Base-by-base conservation (phyloP, 495 filamentous ascomycete species). In the Xylaria grammica region DNA sequence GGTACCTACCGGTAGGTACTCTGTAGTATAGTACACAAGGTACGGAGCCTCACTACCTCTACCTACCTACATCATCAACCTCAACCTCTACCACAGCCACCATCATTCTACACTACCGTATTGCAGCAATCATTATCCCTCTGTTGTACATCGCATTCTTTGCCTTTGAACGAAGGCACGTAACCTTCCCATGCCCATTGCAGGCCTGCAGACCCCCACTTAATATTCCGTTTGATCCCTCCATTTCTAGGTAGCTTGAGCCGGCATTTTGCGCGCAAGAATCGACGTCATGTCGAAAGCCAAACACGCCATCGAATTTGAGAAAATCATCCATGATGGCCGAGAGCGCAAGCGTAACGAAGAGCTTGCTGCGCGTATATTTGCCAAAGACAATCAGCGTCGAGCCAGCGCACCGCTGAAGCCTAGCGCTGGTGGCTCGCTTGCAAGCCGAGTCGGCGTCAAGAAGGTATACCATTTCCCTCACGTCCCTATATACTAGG, bases 381-480 rank as follows among this genome's bases (percentile, higher is more conserved):
- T 94, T 48, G 84, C 84, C 57, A 88, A 83, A 68, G 84, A 86
- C 59, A 38, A 20, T 38, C 29, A 64, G 13, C 83, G 90, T 63
- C 82, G 86, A 64, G 69, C 82, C 0, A 89, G 83, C 73, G 83
- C 86, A 10, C 83, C 86, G 6, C 75, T 79, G 65, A 85, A 83
- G 63, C 60, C 75, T 34, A 77, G 77, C 56, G 5, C 49, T 11
- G 63, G 63, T 20, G 63, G 63, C 52, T 82, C 86, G 56, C 81
- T 95, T 38, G 90, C 92, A 62, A 92, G 90, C 71, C 84, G 92
- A 74, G 86, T 89, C n/a, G 90, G 88, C 49, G 81, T 91, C 24
- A 82, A 85, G 46, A 92, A 93, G 86, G 89, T 91, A 78, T 63
- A 60, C 59, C 32, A 36, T 26, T 36, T 13, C 53, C 49, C 69